Evolutionary conservation across 495 filamentous ascomycete genomes (phyloP), one percentile per base, ranked within the genome.

Genomic region (Cladorrhinum samala): DNA sequence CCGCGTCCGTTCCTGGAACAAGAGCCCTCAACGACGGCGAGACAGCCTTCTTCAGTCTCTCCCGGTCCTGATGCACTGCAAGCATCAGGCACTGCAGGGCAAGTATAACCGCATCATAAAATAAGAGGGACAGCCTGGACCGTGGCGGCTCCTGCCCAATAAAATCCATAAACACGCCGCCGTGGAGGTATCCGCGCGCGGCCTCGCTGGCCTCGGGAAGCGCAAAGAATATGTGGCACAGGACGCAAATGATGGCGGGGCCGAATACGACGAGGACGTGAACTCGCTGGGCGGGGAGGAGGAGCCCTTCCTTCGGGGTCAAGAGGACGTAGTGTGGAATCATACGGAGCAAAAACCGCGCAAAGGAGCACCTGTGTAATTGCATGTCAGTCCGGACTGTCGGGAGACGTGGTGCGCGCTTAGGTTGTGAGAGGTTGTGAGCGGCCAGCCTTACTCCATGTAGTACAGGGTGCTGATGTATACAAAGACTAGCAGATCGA

Each of bases 371-470:
- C 68, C 90, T 95, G 61, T 42, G 50, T 13, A 51, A 8, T 11
- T 55, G 58, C 49, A 21, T 23, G 24, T 53, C 21, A 46, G 42
- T 47, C 20, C 7, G 20, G 20, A 17, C 3, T 14, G 3, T 3
- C 21, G 2, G 1, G 2, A 2, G n/a, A 23, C 33, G 17, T 37
- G 8, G 40, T 17, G 20, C 27, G 6, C 11, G 11, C 11, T 33
- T 5, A n/a, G 9, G n/a, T 18, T 30, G 16, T n/a, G 36, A 13
- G 27, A 21, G 5, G 21, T 33, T 17, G 36, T 47, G 25, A 30
- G n/a, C n/a, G n/a, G n/a, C n/a, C n/a, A n/a, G n/a, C 14, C 86
- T 59, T 72, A 95, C 91, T 96, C 91, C 81, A 94, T 85, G 67
- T 93, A 94, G 71, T 96, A 96, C 52, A 95, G 59, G 38, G 84